A percentile compares a stretch with the other conserved stretches of the same genome.
phyloP scores from a whole-genome alignment of 1,284 basidiomycete genomes.

The Fereydounia khargensis region DNA sequence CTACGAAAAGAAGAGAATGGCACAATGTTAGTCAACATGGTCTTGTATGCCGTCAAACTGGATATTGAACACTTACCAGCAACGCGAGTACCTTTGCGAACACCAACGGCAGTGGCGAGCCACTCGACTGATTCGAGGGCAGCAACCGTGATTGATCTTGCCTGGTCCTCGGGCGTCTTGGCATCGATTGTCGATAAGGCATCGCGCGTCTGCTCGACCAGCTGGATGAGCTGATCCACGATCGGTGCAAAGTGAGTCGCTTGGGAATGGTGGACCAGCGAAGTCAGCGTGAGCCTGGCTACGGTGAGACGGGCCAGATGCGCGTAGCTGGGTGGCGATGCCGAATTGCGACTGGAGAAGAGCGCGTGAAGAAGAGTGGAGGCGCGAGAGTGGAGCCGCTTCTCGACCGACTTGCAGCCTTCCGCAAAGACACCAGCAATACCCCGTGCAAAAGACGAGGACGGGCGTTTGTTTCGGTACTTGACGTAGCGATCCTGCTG shows the following conservation, averaged over 20 bases:
- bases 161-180: neutral
- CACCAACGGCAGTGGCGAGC: slow-evolving; percentile 42
- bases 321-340: slow-evolving; percentile 10
- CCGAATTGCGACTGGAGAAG: slow-evolving; percentile 2
- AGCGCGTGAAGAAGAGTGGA: slow-evolving; percentile 25
- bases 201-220: slow-evolving; percentile 8
- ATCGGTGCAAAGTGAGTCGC: slow-evolving; percentile 32
- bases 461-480: slow-evolving; percentile 15
- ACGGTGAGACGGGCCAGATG: slow-evolving; percentile 26
- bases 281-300: slow-evolving; percentile 39
- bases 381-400: slow-evolving; percentile 38
- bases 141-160: neutral
- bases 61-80: too few species aligned
- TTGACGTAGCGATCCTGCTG: slow-evolving; percentile 8
- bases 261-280: slow-evolving; percentile 47
- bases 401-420: slow-evolving; percentile 48
- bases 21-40: too few species aligned
- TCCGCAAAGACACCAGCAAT: slow-evolving; percentile 53
- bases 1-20: slow-evolving; percentile 1
- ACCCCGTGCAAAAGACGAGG: slow-evolving; percentile 34
- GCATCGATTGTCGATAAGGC: neutral
- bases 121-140: slow-evolving; percentile 30
- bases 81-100: slow-evolving; percentile 50
- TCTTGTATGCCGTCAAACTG: too few species aligned
- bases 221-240: slow-evolving; percentile 27